Percentiles rank a stretch among this genome's conserved stretches.
Evolutionary conservation across 345 rosid species (phyloP).

Genomic region (Reutealis trisperma): DNA sequence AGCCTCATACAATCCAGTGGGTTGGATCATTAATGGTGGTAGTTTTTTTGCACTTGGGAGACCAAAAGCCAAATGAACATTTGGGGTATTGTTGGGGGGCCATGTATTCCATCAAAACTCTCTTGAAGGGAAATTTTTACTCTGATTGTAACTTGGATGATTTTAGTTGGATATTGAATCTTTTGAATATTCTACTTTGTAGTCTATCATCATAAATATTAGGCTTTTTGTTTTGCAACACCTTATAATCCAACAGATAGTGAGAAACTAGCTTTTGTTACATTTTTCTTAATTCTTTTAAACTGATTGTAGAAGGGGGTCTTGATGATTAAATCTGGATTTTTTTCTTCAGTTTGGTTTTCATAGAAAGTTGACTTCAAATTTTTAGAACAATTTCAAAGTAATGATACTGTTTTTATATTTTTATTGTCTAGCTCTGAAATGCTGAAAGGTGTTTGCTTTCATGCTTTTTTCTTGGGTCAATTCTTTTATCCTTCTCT

Average conservation of each 20-base stretch:
- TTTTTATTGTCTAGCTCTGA: background rate
- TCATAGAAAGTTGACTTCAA: background rate
- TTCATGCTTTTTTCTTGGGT: too few species aligned
- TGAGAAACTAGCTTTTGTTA: background rate
- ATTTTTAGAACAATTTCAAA: too few species aligned
- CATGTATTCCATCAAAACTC: background rate
- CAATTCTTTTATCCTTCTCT: too few species aligned
- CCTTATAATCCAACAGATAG: background rate
- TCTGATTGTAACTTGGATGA: background rate
- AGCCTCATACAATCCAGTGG: background rate
- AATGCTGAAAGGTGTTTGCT: too few species aligned
- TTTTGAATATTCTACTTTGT: background rate
- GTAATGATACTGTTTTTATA: background rate
- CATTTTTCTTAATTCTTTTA: too few species aligned
- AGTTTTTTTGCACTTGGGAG: background rate
- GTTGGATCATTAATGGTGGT: background rate
- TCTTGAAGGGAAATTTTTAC: background rate
- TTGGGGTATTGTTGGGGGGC: background rate
- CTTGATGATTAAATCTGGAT: background rate
- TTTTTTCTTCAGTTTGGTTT: background rate
- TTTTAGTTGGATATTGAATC: conserved; percentile 1
- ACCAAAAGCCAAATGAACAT: background rate
- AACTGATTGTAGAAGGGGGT: too few species aligned
- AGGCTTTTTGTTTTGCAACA: background rate
- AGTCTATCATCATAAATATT: background rate